phyloP scores from a whole-genome alignment of 2,329 filamentous ascomycete species.

The Cordyceps fumosorosea region DNA sequence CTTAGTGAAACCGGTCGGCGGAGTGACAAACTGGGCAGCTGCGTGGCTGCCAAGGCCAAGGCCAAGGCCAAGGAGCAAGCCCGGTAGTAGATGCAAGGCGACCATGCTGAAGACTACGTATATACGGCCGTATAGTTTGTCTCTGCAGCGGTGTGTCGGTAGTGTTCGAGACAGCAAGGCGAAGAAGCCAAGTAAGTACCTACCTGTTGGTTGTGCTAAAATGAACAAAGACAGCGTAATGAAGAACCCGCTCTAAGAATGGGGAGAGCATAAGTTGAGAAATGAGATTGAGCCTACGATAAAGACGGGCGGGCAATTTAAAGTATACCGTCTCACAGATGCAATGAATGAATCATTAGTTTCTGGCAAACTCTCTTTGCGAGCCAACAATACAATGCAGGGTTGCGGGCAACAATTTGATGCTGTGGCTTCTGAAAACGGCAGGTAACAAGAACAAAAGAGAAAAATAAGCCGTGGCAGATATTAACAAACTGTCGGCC shows the following conservation, averaged over 20 bases:
- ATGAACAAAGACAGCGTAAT: no score
- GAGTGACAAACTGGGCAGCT: slow-evolving; percentile 20
- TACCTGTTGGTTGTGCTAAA: neutral
- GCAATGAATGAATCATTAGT: neutral
- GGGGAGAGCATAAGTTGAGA: neutral
- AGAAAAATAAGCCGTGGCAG: neutral
- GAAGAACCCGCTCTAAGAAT: neutral
- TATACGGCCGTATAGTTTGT: neutral
- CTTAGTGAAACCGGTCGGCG: slow-evolving; percentile 15
- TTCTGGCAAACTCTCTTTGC: neutral
- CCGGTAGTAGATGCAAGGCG: neutral
- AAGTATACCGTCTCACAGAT: neutral
- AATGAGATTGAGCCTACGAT: neutral
- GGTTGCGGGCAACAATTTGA: neutral
- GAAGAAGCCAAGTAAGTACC: neutral
- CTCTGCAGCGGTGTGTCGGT: neutral
- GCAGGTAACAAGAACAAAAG: neutral
- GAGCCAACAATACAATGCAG: neutral
- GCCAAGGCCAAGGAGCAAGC: neutral
- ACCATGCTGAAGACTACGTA: neutral
- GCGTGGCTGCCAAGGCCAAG: neutral
- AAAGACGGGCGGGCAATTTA: neutral
- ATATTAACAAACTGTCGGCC: neutral
- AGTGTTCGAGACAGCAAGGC: neutral
- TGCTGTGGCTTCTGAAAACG: neutral